Conservation (phyloP, 495 filamentous ascomycete species). For the Penicillium dipodomyicola region DNA sequence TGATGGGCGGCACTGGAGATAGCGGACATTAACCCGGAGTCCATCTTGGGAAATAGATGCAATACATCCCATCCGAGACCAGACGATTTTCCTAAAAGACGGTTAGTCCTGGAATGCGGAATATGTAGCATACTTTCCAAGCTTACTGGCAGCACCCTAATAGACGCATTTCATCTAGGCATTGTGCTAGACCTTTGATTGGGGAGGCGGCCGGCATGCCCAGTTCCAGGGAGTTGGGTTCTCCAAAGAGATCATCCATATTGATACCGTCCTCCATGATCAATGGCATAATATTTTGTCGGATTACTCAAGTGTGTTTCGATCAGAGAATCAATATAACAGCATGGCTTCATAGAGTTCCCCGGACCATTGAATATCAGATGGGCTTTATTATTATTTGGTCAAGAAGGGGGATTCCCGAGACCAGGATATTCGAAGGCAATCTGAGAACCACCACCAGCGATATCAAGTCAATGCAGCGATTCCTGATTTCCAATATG, state of each 20-base stretch:
- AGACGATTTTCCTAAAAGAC: conserved; percentile 66
- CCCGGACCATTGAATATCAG: conserved; percentile 4
- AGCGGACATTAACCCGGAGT: conserved; percentile 63
- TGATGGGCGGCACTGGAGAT: conserved; percentile 65
- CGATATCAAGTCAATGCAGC: neutral
- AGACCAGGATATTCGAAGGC: neutral
- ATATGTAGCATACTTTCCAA: neutral
- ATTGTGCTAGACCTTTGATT: conserved; percentile 66
- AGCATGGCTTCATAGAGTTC: conserved; percentile 17
- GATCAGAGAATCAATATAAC: conserved; percentile 9
- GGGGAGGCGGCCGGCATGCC: conserved; percentile 54
- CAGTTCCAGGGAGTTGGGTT: conserved; percentile 51
- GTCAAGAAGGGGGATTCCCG: neutral
- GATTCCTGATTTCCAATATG: neutral
- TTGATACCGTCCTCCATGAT: conserved; percentile 71
- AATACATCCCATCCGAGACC: conserved; percentile 87
- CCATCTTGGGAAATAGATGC: conserved; percentile 76
- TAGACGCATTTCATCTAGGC: conserved; percentile 74
- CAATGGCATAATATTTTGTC: conserved; percentile 35
- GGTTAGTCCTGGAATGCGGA: conserved; percentile 6
- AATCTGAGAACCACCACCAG: neutral
- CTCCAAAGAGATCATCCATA: conserved; percentile 75
- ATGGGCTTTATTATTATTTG: conserved; percentile 8
- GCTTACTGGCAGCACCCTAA: conserved; percentile 83
- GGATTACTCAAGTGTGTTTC: neutral